These are phyloP conservation scores for Citrus inodora DNA, from an alignment of 345 rosid species.

Conservation along the genomic window DNA sequence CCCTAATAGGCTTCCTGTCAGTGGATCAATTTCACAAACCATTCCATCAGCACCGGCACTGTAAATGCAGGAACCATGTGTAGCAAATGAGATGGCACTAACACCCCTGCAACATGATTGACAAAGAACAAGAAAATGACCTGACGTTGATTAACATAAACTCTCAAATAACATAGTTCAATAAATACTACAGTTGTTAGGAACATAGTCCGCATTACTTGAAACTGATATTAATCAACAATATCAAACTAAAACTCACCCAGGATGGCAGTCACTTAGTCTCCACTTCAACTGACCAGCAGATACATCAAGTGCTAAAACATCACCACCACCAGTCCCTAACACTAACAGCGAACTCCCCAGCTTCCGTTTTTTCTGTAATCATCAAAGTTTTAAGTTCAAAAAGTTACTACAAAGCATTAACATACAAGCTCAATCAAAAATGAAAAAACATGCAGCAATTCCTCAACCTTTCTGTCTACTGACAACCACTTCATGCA, in stretches of 20 bases:
- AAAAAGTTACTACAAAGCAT: constrained; percentile 1
- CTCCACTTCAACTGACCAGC: constrained; percentile 92
- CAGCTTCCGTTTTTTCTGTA: constrained; percentile 77
- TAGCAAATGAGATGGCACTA: constrained; percentile 69
- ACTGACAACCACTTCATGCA: constrained; percentile 80
- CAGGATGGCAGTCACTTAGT: constrained; percentile 86
- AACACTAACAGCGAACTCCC: constrained; percentile 59
- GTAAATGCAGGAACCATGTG: constrained; percentile 53
- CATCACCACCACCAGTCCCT: constrained; percentile 93
- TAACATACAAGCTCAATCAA: background rate
- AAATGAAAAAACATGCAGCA: background rate
- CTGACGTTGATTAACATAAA: background rate
- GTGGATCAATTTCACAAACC: constrained; percentile 80
- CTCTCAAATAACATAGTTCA: background rate
- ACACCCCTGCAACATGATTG: constrained; percentile 68
- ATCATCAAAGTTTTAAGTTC: constrained; percentile 4
- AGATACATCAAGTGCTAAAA: constrained; percentile 88
- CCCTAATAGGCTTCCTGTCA: constrained; percentile 57
- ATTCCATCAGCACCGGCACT: constrained; percentile 91
- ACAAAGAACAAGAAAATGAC: background rate
- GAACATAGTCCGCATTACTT: background rate
- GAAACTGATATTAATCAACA: background rate
- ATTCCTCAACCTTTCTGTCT: constrained; percentile 48
- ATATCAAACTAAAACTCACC: constrained; percentile 43
- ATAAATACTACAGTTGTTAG: background rate